Percentiles rank a stretch among this genome's conserved stretches.
phyloP scores from a whole-genome alignment of 331 rosid genomes.

The Malus hybrid region DNA sequence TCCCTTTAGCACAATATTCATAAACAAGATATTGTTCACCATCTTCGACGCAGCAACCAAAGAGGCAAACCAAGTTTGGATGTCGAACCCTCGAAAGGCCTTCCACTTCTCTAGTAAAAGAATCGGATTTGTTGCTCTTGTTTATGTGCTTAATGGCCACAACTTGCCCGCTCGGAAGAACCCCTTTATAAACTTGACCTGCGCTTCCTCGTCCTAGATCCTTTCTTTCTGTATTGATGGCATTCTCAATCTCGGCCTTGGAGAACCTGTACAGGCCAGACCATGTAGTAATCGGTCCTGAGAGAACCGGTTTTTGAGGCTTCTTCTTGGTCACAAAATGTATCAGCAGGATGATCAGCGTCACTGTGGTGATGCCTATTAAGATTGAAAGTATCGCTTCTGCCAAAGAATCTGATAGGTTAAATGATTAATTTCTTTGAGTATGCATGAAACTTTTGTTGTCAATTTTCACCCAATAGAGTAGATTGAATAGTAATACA shows the following conservation, averaged over 20 bases:
- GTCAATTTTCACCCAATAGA: not conserved
- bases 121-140: conserved; percentile 44
- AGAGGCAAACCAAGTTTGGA: conserved; percentile 63
- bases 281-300: conserved; percentile 33
- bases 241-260: conserved; percentile 62
- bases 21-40: conserved; percentile 72
- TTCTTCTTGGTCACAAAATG: conserved; percentile 38
- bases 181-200: conserved; percentile 66
- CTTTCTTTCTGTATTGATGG: conserved; percentile 39
- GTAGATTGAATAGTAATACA: not conserved
- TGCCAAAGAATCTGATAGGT: conserved; percentile 22
- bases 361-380: conserved; percentile 4
- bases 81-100: conserved; percentile 81
- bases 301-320: conserved; percentile 5
- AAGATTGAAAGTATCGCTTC: conserved; percentile 20
- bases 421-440: not conserved
- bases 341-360: conserved; percentile 29
- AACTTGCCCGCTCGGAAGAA: conserved; percentile 78
- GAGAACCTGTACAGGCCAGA: conserved; percentile 73
- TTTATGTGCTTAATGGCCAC: conserved; percentile 76
- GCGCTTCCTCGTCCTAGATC: conserved; percentile 80
- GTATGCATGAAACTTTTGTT: not conserved
- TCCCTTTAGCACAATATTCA: conserved; percentile 67
- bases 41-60: conserved; percentile 64
- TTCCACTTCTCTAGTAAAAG: conserved; percentile 59